Base-by-base conservation (phyloP, 768 basidiomycete species). In the Serendipita sp. region DNA sequence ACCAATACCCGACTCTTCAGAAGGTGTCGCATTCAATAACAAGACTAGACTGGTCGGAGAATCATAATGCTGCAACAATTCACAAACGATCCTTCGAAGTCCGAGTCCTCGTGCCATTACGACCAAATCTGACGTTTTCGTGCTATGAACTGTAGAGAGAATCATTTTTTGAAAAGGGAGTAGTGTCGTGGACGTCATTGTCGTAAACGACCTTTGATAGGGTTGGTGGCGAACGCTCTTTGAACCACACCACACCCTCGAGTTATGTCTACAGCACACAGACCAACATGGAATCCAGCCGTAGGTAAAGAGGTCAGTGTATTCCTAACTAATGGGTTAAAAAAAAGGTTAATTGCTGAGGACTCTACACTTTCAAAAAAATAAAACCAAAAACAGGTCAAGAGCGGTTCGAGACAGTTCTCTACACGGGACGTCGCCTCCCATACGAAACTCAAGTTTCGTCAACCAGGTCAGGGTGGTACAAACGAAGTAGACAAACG, bases 381-480 rank as follows among this genome's bases (percentile, higher is more conserved):
- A 24, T 24, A 24, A 46, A 13, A 46, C 18, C 45, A 46, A 13
- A 24, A 24, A 24, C 35, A 60, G 56, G 86, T 92, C 67, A 92
- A 90, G 73, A 88, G 89, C 2, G 92, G 91, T 65, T 93, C 92
- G 63, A 84, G 91, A 66, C 92, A 95, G 72, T 92, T 86, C 77
- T 95, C 92, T 3, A 87, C 90, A 71, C 83, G 89, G 67, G 92
- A 96, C 73, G 88, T 97, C 83, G 91, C 95, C 3, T 80, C 91
- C 2, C 89, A 97, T 74, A 99, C 95, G 1, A 95, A 96, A 75
- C 87, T 99, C 70, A 99, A 99, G 78, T 99, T 99, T 76, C 86
- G 95, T 35, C 92, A 96, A 79, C 82, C 88, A 2, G 95, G 95
- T 7, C 95, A 99, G 74, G 92, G 89, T 0, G 87, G 90, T 0